A percentile compares a stretch with the other conserved stretches of the same genome.
These are phyloP conservation scores for Melampsora abietis-canadensis DNA, from an alignment of 1,284 basidiomycete genomes.

Conservation along the genomic window DNA sequence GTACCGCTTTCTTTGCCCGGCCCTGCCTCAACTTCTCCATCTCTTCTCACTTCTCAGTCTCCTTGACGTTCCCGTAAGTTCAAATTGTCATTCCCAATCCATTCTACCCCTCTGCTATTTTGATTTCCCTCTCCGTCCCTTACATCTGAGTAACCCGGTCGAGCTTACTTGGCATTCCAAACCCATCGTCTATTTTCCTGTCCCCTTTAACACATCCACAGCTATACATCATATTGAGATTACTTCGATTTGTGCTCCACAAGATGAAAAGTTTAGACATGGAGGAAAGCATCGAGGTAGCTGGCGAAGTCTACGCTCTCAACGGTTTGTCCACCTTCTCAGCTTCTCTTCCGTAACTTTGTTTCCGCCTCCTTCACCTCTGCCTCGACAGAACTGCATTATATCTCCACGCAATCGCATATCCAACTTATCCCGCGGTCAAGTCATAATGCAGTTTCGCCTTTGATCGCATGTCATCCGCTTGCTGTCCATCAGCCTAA, in stretches of 20 bases:
- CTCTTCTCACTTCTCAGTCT: background rate
- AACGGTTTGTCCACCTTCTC: slow-evolving; percentile 26
- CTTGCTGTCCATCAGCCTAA: background rate
- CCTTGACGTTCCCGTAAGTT: background rate
- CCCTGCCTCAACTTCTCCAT: background rate
- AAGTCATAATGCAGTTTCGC: background rate
- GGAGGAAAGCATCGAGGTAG: slow-evolving; percentile 32
- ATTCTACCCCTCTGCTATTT: background rate
- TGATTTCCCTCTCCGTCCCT: background rate
- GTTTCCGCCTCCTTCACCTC: background rate
- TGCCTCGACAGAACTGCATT: no score
- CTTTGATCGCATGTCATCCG: background rate
- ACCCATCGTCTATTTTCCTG: background rate
- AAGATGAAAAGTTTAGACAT: slow-evolving; percentile 24
- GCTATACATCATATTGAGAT: background rate
- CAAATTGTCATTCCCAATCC: background rate
- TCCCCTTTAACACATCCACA: background rate
- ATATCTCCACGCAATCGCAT: no score
- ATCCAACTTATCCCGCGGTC: no score
- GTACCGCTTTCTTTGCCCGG: background rate
- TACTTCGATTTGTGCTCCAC: background rate
- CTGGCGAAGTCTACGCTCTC: slow-evolving; percentile 27
- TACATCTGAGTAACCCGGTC: background rate
- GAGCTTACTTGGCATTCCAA: background rate
- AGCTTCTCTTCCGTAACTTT: background rate